Conservation (phyloP, 495 filamentous ascomycete species). For the Annulohypoxylon moriforme region DNA sequence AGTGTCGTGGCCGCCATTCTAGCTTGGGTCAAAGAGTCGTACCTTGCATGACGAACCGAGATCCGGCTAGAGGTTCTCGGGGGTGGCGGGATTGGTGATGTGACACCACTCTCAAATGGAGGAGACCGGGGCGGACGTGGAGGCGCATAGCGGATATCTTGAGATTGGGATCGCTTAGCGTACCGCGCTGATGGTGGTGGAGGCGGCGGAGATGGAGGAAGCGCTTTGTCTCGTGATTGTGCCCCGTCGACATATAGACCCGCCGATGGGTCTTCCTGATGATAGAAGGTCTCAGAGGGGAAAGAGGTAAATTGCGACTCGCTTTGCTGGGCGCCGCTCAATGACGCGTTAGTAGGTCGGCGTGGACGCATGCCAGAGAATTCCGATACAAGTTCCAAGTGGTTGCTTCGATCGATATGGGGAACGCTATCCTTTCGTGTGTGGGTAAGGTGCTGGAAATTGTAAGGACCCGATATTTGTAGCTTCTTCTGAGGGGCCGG, state of each 20-base stretch:
- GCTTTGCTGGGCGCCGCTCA: constrained; percentile 72
- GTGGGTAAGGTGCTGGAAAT: constrained; percentile 89
- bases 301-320: constrained; percentile 73
- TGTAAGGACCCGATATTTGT: constrained; percentile 83
- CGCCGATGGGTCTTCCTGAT: constrained; percentile 44
- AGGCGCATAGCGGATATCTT: constrained; percentile 59
- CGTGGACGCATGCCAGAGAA: constrained; percentile 77
- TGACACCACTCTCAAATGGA: constrained; percentile 50
- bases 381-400: constrained; percentile 72
- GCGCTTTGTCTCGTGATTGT: constrained; percentile 31
- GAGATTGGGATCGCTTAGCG: constrained; percentile 56
- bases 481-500: constrained; percentile 48
- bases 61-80: constrained; percentile 62
- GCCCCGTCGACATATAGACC: constrained; percentile 31
- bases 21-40: constrained; percentile 47
- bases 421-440: constrained; percentile 73
- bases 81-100: constrained; percentile 54
- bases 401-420: constrained; percentile 64
- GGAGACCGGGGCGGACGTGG: constrained; percentile 62
- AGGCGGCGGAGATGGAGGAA: constrained; percentile 38
- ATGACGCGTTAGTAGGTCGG: constrained; percentile 63
- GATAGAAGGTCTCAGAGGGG: constrained; percentile 63
- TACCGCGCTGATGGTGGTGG: constrained; percentile 43
- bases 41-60: constrained; percentile 56
- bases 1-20: constrained; percentile 16